Base-by-base conservation (phyloP, 352 stramenopile species). In the Albugo laibachii region DNA sequence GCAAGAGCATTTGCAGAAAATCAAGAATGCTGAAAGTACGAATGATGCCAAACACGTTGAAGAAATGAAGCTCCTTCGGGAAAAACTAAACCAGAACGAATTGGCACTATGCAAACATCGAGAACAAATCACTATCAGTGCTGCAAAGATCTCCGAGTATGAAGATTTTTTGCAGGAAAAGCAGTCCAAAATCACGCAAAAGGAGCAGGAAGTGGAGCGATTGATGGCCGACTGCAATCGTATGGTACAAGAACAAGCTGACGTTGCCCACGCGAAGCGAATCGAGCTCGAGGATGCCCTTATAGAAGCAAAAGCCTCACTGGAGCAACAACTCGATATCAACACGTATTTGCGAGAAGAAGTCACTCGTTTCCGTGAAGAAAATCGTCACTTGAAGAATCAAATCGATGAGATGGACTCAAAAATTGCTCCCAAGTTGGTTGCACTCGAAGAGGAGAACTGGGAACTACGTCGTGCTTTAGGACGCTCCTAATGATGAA, bases 361-460 rank as follows among this genome's bases (percentile, higher is more conserved):
- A 57, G 69, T 91, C 2, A 65, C 62, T 14, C 77, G 77, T 36
- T 53, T 85, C 27, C 74, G 77, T n/a, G 69, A 87, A 56, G 77
- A 87, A 51, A 91, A 81, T 45, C 66, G 82, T 45, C 70, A 85
- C 41, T 47, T 91, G 15, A 87, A 91, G 58, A 86, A 91, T 48
- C 76, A 86, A 58, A 87, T 91, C 47, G 50, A 80, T 15, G 74
- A 87, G 58, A 81, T 87, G 60, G 77, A 91, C 51, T 79, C 72
- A 27, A 73, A 87, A 56, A 66, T 91, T 34, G 77, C 73, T 19
- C 74, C 77, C 5, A 86, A 84, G 56, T 57, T 91, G 20, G 58
- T 91, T 18, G 66, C 65, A 11, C 58, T 91, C 13, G 77, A 91
- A 50, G 77, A 91, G n/a, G 77, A 91, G 53, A 91, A 91, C 47